Conservation (phyloP, 176 grass and related monocot genomes). For the Zea mays region Zm-B73-REFERENCE-NAM-5.0 NC_050096.1:284780001-284780500, state of each 20-base stretch:
- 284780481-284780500: conserved; percentile 27
- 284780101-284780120: conserved; percentile 15
- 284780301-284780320: neutral
- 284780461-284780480: conserved; percentile 25
- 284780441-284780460: neutral
- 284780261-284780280: conserved; percentile 41
- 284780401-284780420: neutral
- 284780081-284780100: neutral
- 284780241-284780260: conserved; percentile 68
- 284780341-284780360: conserved; percentile 16
- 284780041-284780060: neutral
- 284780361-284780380: conserved; percentile 11
- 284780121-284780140: conserved; percentile 26
- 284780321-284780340: conserved; percentile 22
- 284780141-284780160: conserved; percentile 56
- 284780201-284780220: conserved; percentile 43
- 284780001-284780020: neutral
- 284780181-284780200: conserved; percentile 67
- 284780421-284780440: conserved; percentile 4
- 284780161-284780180: conserved; percentile 68
- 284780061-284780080: neutral
- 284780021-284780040: neutral
- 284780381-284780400: neutral
- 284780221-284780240: conserved; percentile 57
- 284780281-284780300: neutral